A percentile compares a stretch with the other conserved stretches of the same genome.
phyloP scores from a whole-genome alignment of 345 rosid genomes.

The Theobroma cacao region DNA sequence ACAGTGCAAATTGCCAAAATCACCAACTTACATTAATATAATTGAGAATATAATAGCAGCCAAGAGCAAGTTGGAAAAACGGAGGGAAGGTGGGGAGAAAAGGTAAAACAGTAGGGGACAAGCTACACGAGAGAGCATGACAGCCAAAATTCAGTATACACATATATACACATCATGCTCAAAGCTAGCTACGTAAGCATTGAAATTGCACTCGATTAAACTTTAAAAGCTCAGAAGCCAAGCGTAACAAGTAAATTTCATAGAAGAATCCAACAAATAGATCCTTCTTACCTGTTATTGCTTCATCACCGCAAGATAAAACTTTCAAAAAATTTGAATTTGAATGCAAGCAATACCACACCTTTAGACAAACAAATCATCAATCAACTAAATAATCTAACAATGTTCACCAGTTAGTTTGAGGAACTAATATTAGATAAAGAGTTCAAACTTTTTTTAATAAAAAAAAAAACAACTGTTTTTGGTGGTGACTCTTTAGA shows the following conservation, averaged over 20 bases:
- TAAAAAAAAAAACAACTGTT: neutral
- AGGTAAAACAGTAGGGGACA: neutral
- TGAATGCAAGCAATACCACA: neutral
- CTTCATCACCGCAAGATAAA: slow-evolving; percentile 43
- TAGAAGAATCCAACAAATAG: slow-evolving; percentile 29
- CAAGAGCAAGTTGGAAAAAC: neutral
- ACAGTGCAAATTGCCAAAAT: neutral
- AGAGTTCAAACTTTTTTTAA: too few species aligned
- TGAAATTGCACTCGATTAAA: neutral
- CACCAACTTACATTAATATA: neutral
- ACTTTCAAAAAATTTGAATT: neutral
- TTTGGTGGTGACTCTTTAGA: neutral
- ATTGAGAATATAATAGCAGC: neutral
- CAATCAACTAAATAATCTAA: neutral
- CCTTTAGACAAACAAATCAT: neutral
- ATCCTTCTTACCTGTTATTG: slow-evolving; percentile 47
- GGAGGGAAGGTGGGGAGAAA: too few species aligned
- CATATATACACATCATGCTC: neutral
- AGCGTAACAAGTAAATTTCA: slow-evolving; percentile 52
- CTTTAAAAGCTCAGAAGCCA: slow-evolving; percentile 51
- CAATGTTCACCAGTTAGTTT: neutral
- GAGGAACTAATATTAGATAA: neutral
- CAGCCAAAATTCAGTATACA: neutral
- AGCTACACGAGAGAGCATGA: neutral
- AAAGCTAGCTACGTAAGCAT: neutral